phyloP scores from a whole-genome alignment of 2,329 filamentous ascomycete species.

The Fusarium nelsonii region DNA sequence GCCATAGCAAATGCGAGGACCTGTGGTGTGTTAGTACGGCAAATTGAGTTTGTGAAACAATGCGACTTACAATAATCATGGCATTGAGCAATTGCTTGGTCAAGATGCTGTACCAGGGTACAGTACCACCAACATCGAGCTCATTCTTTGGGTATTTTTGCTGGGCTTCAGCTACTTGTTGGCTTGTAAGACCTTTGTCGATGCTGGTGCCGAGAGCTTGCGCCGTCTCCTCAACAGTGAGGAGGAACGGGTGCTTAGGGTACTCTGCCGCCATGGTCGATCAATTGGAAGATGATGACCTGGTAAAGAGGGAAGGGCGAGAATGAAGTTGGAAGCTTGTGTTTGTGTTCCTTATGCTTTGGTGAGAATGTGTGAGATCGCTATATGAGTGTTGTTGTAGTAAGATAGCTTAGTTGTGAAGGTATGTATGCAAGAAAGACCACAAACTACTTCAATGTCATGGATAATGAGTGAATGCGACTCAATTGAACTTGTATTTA shows the following conservation, averaged over 20 bases:
- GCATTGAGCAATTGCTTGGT: slow-evolving; percentile 81
- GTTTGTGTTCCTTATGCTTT: slow-evolving; percentile 22
- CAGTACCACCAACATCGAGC: slow-evolving; percentile 74
- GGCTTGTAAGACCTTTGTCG: slow-evolving; percentile 74
- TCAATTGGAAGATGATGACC: slow-evolving; percentile 14
- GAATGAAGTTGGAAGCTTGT: not conserved
- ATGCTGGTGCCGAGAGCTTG: slow-evolving; percentile 71
- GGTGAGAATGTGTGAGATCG: not conserved
- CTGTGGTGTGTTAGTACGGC: slow-evolving; percentile 55
- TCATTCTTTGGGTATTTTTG: slow-evolving; percentile 75
- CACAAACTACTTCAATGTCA: slow-evolving; percentile 37
- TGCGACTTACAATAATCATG: slow-evolving; percentile 74
- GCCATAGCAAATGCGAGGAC: slow-evolving; percentile 83
- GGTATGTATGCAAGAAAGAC: slow-evolving; percentile 7
- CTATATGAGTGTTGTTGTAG: slow-evolving; percentile 2
- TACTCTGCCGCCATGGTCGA: slow-evolving; percentile 62
- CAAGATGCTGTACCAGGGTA: slow-evolving; percentile 78
- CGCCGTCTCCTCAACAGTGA: slow-evolving; percentile 72
- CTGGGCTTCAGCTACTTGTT: slow-evolving; percentile 70
- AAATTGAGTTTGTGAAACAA: not conserved
- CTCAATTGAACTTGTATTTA: not conserved
- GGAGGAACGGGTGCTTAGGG: slow-evolving; percentile 69
- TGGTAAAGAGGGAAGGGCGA: slow-evolving; percentile 1
- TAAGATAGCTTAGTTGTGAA: not conserved
- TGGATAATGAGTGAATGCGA: slow-evolving; percentile 12